phyloP scores from a whole-genome alignment of 2,329 filamentous ascomycete species.

The Neurospora sp. region DNA sequence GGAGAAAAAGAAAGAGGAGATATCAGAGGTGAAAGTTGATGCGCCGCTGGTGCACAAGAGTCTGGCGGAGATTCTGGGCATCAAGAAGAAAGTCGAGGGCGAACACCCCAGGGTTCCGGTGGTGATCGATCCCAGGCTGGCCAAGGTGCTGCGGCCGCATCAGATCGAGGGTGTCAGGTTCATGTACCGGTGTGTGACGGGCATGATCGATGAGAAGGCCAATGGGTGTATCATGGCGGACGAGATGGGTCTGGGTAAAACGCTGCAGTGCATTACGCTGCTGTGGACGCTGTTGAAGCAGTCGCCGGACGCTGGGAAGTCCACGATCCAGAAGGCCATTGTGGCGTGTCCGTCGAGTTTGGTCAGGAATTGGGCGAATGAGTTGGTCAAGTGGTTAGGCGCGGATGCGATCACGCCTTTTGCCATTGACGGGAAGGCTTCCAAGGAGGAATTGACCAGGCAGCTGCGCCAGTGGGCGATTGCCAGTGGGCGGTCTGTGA shows the following conservation, averaged over 20 bases:
- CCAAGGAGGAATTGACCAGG: conserved; percentile 82
- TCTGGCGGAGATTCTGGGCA: conserved; percentile 83
- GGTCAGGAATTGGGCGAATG: conserved; percentile 97
- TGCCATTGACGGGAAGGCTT: conserved; percentile 91
- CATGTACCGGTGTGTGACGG: conserved; percentile 87
- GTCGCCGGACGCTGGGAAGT: conserved; percentile 85
- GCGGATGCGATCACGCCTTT: conserved; percentile 86
- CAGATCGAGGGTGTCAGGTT: conserved; percentile 98
- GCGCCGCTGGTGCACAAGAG: conserved; percentile 87
- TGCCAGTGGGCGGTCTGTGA: conserved; percentile 77
- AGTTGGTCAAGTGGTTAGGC: conserved; percentile 92
- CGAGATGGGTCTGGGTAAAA: conserved; percentile 97
- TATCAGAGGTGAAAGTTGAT: conserved; percentile 49
- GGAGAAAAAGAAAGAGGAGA: conserved; percentile 29
- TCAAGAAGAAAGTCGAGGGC: conserved; percentile 79
- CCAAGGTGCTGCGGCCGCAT: conserved; percentile 88
- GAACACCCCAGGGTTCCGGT: conserved; percentile 86
- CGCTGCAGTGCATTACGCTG: conserved; percentile 88
- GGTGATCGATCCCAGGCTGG: conserved; percentile 82
- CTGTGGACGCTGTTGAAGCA: conserved; percentile 97
- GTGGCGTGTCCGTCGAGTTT: conserved; percentile 95
- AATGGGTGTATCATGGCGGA: conserved; percentile 99
- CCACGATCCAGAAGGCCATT: conserved; percentile 91
- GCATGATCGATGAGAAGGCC: conserved; percentile 87
- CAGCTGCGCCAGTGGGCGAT: conserved; percentile 95